These are phyloP conservation scores for Mycena alexandri DNA, from an alignment of 768 basidiomycete genomes.

Conservation along the genomic window DNA sequence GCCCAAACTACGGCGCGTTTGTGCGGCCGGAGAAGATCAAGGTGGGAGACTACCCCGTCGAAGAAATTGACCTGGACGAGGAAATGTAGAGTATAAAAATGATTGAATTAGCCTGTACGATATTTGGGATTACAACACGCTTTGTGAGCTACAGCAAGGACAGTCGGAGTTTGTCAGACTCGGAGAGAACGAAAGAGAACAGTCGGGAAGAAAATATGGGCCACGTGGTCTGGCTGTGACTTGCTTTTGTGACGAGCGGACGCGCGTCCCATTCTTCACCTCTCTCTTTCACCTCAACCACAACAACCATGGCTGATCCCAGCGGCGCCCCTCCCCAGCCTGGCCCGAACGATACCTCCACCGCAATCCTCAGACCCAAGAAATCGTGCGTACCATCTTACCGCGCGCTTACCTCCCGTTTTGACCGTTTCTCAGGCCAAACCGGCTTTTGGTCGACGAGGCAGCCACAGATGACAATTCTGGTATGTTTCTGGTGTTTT, in stretches of 20 bases:
- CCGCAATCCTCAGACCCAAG: slow-evolving; percentile 96
- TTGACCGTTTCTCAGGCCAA: slow-evolving; percentile 71
- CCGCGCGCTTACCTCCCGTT: slow-evolving; percentile 33
- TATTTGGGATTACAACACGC: slow-evolving; percentile 15
- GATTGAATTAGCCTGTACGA: slow-evolving; percentile 10
- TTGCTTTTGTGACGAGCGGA: slow-evolving; percentile 44
- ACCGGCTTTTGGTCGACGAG: slow-evolving; percentile 98
- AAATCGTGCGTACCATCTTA: slow-evolving; percentile 83
- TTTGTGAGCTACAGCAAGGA: neutral
- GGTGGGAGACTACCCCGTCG: slow-evolving; percentile 89
- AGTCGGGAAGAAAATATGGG: neutral
- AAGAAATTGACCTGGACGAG: slow-evolving; percentile 82
- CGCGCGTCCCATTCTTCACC: slow-evolving; percentile 53
- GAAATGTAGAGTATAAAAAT: slow-evolving; percentile 66
- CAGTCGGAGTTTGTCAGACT: neutral
- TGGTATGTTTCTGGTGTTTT: slow-evolving; percentile 59
- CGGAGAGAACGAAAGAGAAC: slow-evolving; percentile 6
- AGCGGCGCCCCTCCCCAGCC: slow-evolving; percentile 87
- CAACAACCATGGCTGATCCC: slow-evolving; percentile 74
- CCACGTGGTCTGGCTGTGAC: slow-evolving; percentile 2
- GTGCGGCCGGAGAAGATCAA: slow-evolving; percentile 85
- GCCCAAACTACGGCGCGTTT: slow-evolving; percentile 84
- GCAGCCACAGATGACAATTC: slow-evolving; percentile 96
- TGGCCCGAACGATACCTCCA: slow-evolving; percentile 91
- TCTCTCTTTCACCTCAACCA: slow-evolving; percentile 39